A percentile compares a stretch with the other conserved stretches of the same genome.
Evolutionary conservation across 2,329 filamentous ascomycete species (phyloP).

Genomic region (Ramichloridium luteum): DNA sequence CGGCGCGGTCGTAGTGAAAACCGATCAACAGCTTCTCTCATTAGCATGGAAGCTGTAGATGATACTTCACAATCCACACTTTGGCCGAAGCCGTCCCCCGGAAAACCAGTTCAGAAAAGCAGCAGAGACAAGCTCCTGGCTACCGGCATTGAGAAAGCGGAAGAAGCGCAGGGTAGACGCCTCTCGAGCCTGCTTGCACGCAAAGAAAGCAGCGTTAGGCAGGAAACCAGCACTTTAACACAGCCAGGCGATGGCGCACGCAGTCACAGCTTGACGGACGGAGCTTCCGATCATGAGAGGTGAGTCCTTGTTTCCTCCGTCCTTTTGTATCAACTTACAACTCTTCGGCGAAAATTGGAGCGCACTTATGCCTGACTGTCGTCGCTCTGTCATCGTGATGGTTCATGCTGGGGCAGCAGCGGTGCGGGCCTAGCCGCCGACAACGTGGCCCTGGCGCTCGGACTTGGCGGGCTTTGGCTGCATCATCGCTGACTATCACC

Average conservation of each 20-base stretch:
- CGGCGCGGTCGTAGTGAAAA: background rate
- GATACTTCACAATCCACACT: background rate
- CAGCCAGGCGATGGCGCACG: background rate
- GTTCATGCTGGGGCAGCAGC: too few species aligned
- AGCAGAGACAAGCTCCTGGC: background rate
- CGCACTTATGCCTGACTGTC: too few species aligned
- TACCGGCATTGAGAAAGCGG: background rate
- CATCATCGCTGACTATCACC: too few species aligned
- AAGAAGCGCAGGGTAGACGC: background rate
- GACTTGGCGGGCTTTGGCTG: too few species aligned
- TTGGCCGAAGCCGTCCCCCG: background rate
- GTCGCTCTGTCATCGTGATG: too few species aligned
- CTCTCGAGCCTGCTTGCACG: background rate
- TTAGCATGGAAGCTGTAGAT: background rate
- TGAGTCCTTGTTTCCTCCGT: constrained; percentile 1
- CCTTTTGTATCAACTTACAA: constrained; percentile 19
- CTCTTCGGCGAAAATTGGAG: too few species aligned
- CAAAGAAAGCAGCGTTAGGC: background rate
- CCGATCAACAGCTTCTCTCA: constrained; percentile 1
- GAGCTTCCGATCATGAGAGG: background rate
- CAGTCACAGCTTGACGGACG: background rate
- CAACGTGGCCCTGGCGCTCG: too few species aligned
- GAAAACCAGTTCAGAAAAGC: background rate
- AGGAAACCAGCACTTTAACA: background rate
- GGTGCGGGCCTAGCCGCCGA: too few species aligned